Evolutionary conservation across 495 filamentous ascomycete species (phyloP), one percentile per base, ranked within the genome.

Genomic region (Letharia columbiana): DNA sequence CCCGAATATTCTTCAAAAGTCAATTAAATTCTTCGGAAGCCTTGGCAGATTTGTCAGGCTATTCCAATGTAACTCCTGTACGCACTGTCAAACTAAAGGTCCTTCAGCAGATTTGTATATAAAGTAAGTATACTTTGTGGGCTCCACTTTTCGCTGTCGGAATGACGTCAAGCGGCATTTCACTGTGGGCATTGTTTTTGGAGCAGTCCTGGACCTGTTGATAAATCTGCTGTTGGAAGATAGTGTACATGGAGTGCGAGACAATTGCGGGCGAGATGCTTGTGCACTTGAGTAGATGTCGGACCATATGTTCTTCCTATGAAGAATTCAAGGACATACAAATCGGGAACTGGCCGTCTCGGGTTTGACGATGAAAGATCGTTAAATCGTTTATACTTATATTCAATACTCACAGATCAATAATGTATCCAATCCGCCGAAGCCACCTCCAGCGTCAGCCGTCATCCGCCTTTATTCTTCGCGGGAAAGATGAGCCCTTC

Each of bases 111-210:
- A 3, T 31, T 33, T 45, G 23, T 28, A 28, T 28, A 28, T 47
- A 17, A n/a, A n/a, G n/a, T n/a, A n/a, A 37, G 15, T 17, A 28
- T 18, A 44, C 23, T 37, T 49, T 31, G 39, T 44, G 10, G 60
- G 23, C 28, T 62, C 42, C 42, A 37, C 42, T 47, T 62, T 45
- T 33, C 49, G 49, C 39, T 42, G 47, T 9, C 23, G 17, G 5
- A 64, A 64, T 64, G 62, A 64, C 62, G 62, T 64, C 44, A 64
- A 52, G 45, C 39, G 35, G 23, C 23, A 47, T 52, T 8, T 52
- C n/a, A 50, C 4, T 10, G 9, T 28, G 10, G 12, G 42, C 33
- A 37, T 37, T 1, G 0, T 0, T 37, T 10, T 9, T 37, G 31
- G 2, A 37, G 33, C 54, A 37, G 18, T 17, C 20, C 8, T 56